These are phyloP conservation scores for Aurantiochytrium sp. DNA, from an alignment of 108 stramenopile genomes.

Conservation along the genomic window DNA sequence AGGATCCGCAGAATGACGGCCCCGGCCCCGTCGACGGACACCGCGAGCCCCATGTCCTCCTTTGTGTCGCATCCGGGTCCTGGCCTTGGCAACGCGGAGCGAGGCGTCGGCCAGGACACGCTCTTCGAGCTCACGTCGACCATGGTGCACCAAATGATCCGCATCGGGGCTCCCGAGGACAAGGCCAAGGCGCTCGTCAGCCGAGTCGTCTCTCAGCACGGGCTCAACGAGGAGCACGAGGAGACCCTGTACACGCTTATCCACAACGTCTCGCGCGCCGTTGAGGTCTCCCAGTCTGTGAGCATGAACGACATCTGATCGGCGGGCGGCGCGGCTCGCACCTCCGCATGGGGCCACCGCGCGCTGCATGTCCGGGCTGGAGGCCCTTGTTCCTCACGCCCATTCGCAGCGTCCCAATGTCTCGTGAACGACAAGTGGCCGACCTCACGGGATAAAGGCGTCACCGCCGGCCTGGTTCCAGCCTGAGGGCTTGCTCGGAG, in stretches of 20 bases:
- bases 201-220: neutral
- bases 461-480: no score
- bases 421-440: no score
- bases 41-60: no score
- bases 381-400: no score
- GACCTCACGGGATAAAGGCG: no score
- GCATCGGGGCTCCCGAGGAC: conserved; percentile 7
- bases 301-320: neutral
- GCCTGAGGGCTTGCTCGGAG: no score
- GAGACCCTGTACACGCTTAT: conserved; percentile 4
- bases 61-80: no score
- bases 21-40: neutral
- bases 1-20: neutral
- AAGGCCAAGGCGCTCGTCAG: conserved; percentile 23
- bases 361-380: no score
- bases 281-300: neutral
- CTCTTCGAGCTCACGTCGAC: neutral
- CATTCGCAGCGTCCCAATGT: no score
- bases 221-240: conserved; percentile 4
- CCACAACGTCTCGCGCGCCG: neutral
- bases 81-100: no score
- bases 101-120: neutral
- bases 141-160: conserved; percentile 16
- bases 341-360: no score
- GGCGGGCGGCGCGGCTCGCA: no score